Percentiles rank a stretch among this genome's conserved stretches.
Conservation (phyloP, 1,284 basidiomycete genomes). For the Malassezia nana region DNA sequence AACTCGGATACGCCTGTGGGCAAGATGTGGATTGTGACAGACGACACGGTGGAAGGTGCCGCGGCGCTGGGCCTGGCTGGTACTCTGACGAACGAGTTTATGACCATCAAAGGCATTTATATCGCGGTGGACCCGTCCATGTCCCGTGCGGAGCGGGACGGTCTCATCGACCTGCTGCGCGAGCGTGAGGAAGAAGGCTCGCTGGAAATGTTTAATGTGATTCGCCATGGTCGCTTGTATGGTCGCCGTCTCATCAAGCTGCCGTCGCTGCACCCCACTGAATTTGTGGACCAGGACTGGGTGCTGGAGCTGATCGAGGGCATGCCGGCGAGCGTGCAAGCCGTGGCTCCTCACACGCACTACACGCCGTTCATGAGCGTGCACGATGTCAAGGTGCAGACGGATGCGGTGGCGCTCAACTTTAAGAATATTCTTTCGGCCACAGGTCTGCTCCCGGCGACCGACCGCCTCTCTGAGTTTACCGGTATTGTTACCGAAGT, state of each 20-base stretch:
- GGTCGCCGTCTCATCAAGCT: conserved; percentile 19
- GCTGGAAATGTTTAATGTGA: conserved; percentile 14
- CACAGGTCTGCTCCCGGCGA: conserved; percentile 17
- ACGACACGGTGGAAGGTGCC: conserved; percentile 15
- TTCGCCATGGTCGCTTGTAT: conserved; percentile 11
- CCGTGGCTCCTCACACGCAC: conserved; percentile 16
- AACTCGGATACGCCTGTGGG: conserved; percentile 10
- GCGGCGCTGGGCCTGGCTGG: conserved; percentile 15
- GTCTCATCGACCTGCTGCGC: conserved; percentile 2
- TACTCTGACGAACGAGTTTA: conserved; percentile 17
- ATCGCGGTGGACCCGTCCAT: conserved; percentile 11
- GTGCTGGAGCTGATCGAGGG: conserved; percentile 31
- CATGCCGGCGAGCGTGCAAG: conserved; percentile 10
- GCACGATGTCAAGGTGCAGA: conserved; percentile 17
- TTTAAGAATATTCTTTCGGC: conserved; percentile 21
- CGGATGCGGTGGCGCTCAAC: conserved; percentile 20
- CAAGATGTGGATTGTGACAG: conserved; percentile 16
- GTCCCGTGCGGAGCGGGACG: conserved; percentile 13
- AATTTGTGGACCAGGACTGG: conserved; percentile 28
- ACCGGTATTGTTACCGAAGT: conserved; percentile 65
- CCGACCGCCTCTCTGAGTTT: conserved; percentile 53
- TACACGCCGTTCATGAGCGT: background rate
- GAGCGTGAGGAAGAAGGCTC: conserved; percentile 4
- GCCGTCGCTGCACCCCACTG: conserved; percentile 38
- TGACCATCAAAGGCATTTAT: conserved; percentile 8